Evolutionary conservation across 345 rosid species (phyloP).

Genomic region (Eucalyptus cladocalyx): DNA sequence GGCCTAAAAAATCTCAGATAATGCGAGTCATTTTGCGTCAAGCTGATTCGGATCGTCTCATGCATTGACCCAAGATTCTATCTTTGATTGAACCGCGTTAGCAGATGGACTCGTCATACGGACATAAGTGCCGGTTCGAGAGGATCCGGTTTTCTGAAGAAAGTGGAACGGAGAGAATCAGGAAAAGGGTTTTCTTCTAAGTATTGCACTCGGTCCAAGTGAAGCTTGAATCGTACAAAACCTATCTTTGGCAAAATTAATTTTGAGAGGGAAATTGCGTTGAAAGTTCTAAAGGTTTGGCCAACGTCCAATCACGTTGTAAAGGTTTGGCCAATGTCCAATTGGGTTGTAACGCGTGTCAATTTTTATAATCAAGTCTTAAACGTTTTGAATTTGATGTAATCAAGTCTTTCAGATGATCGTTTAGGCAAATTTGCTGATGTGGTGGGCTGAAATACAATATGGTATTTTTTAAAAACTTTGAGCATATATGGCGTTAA

Average conservation of each 20-base stretch:
- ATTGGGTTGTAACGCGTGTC: background rate
- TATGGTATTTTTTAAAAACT: background rate
- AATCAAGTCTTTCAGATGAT: background rate
- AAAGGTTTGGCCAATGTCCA: background rate
- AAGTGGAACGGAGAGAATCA: background rate
- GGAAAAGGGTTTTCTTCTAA: background rate
- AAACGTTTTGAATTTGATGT: background rate
- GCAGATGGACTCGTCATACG: background rate
- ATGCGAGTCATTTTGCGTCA: background rate
- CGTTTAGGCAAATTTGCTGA: background rate
- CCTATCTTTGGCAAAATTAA: background rate
- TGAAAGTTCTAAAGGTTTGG: background rate
- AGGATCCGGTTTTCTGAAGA: background rate
- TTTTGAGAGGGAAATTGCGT: background rate
- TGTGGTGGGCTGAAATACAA: fast-evolving
- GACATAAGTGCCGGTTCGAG: background rate
- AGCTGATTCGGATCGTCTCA: background rate
- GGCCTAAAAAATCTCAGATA: background rate
- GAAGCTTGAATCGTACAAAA: background rate
- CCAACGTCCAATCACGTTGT: background rate
- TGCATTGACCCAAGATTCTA: background rate
- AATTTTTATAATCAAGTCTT: background rate
- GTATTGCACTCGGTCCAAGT: background rate
- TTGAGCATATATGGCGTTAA: background rate
- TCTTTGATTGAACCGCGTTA: background rate